phyloP scores from a whole-genome alignment of 768 basidiomycete genomes.

The Gloeostereum incarnatum region DNA sequence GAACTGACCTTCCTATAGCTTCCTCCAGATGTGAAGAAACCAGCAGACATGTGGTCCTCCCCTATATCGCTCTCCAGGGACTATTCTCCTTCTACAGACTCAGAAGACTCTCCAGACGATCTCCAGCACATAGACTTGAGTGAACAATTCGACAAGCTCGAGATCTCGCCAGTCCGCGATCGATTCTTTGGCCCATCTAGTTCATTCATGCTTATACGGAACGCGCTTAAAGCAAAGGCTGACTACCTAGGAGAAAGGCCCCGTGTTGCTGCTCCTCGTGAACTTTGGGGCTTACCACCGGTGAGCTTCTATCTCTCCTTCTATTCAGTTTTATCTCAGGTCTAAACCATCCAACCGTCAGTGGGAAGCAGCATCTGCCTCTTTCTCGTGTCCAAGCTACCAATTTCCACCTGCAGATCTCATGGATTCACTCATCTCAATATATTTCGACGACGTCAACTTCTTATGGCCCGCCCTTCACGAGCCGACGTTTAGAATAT shows the following conservation, averaged over 20 bases:
- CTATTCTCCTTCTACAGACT: too few relatives aligned
- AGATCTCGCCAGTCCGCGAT: not conserved
- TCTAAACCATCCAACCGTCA: too few relatives aligned
- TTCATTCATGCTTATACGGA: not conserved
- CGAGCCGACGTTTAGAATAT: slow-evolving; percentile 33
- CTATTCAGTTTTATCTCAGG: not conserved
- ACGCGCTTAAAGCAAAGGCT: not conserved
- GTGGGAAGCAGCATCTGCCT: not conserved
- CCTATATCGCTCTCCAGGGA: too few relatives aligned
- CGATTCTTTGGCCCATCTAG: not conserved
- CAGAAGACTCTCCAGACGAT: not conserved
- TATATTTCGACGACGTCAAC: slow-evolving; percentile 36
- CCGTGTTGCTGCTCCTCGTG: not conserved
- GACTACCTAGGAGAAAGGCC: not conserved
- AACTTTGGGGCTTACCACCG: not conserved
- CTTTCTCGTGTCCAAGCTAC: not conserved
- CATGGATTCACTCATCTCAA: not conserved
- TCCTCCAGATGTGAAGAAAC: too few relatives aligned
- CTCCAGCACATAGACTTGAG: not conserved
- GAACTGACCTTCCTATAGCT: too few relatives aligned
- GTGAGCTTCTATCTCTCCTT: not conserved
- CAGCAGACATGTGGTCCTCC: too few relatives aligned
- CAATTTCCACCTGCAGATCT: not conserved
- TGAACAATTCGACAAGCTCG: not conserved
- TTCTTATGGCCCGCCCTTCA: slow-evolving; percentile 37